phyloP scores from a whole-genome alignment of 768 basidiomycete species.

The Lactarius vividus region DNA sequence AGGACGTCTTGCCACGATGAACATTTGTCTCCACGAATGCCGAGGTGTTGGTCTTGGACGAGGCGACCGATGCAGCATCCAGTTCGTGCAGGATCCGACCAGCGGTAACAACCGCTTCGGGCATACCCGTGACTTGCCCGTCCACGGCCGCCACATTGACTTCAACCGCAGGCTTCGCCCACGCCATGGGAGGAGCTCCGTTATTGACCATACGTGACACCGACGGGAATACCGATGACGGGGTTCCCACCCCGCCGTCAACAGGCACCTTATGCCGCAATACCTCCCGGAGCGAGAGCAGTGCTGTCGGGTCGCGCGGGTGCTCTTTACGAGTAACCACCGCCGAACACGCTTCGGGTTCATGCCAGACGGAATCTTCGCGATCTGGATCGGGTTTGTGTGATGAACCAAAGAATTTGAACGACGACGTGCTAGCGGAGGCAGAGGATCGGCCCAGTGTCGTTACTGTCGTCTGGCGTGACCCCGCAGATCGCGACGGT shows the following conservation, averaged over 20 bases:
- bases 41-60: slow-evolving; percentile 32
- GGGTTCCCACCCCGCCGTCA: slow-evolving; percentile 32
- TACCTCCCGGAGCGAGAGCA: slow-evolving; percentile 61
- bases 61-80: slow-evolving; percentile 33
- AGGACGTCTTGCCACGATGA: slow-evolving; percentile 40
- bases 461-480: slow-evolving; percentile 21
- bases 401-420: slow-evolving; percentile 48
- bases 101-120: slow-evolving; percentile 39
- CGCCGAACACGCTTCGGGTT: slow-evolving; percentile 58
- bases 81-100: slow-evolving; percentile 49
- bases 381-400: slow-evolving; percentile 57
- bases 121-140: slow-evolving; percentile 44
- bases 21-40: slow-evolving; percentile 39
- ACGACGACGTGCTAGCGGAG: slow-evolving; percentile 38
- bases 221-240: slow-evolving; percentile 29
- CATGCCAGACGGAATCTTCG: slow-evolving; percentile 56
- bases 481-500: neutral
- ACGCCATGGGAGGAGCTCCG: slow-evolving; percentile 39
- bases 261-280: slow-evolving; percentile 51
- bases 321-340: slow-evolving; percentile 62
- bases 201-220: slow-evolving; percentile 27
- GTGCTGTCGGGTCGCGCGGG: slow-evolving; percentile 54
- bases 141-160: slow-evolving; percentile 50
- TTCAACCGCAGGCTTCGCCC: slow-evolving; percentile 58
- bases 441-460: slow-evolving; percentile 30